These are phyloP conservation scores for Fusarium bulbicola DNA, from an alignment of 2,329 filamentous ascomycete species.

Conservation along the genomic window DNA sequence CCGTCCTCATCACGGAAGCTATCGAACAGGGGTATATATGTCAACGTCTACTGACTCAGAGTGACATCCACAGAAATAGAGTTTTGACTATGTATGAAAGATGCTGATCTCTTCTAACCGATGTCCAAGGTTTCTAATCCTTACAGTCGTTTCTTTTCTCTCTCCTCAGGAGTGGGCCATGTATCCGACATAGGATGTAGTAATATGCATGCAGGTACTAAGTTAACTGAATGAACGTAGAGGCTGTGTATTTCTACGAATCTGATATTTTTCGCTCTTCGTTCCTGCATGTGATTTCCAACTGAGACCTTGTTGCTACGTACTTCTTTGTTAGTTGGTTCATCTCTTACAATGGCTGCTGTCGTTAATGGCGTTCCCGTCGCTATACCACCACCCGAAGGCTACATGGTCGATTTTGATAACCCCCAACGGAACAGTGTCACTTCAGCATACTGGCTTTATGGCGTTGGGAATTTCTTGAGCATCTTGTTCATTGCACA, in stretches of 20 bases:
- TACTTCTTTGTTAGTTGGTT: background rate
- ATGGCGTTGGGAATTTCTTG: constrained; percentile 27
- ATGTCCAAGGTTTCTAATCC: background rate
- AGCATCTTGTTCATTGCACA: constrained; percentile 32
- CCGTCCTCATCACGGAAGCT: background rate
- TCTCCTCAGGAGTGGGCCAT: background rate
- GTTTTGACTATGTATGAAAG: background rate
- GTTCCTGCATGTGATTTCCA: background rate
- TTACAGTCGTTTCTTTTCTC: background rate
- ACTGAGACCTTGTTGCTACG: background rate
- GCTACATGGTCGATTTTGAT: constrained; percentile 45
- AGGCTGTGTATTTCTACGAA: background rate
- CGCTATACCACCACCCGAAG: constrained; percentile 38
- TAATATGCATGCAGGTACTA: background rate
- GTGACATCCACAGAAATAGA: background rate
- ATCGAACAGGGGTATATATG: background rate
- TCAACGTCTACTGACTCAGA: background rate
- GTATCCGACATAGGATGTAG: background rate
- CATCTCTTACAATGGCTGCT: constrained; percentile 6
- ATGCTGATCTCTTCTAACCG: background rate
- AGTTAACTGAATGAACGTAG: background rate
- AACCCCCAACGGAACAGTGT: constrained; percentile 34
- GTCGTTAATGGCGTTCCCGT: constrained; percentile 40
- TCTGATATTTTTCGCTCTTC: background rate
- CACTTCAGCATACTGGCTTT: constrained; percentile 35